Percentiles rank a stretch among this genome's conserved stretches.
Conservation (phyloP, 164 flowering plant genomes). For the Umbilicus rupestris region DNA sequence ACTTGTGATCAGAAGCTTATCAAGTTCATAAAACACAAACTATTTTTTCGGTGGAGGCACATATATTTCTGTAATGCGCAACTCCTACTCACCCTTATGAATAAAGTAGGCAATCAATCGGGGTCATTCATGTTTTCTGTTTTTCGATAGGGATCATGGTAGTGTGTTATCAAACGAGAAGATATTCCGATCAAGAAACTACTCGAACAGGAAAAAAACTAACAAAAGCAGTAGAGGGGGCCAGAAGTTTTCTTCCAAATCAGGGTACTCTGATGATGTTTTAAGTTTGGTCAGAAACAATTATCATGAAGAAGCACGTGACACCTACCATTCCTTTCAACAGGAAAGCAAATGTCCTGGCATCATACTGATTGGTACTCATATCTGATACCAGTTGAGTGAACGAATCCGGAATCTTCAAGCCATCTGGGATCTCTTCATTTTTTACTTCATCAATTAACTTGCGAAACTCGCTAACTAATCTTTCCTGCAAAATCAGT, state of each 20-base stretch:
- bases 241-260: neutral
- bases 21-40: too few species aligned
- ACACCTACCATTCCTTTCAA: slow-evolving; percentile 72
- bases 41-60: neutral
- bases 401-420: slow-evolving; percentile 69
- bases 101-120: neutral
- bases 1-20: neutral
- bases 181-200: neutral
- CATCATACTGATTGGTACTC: slow-evolving; percentile 67
- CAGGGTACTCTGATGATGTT: neutral
- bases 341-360: slow-evolving; percentile 63
- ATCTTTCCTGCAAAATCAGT: slow-evolving; percentile 46
- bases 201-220: neutral
- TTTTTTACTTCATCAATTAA: slow-evolving; percentile 65
- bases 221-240: neutral
- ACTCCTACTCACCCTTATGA: neutral
- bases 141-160: neutral
- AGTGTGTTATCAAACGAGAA: neutral
- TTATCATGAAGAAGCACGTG: neutral
- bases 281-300: neutral
- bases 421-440: slow-evolving; percentile 60
- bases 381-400: slow-evolving; percentile 68
- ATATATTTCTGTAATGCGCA: neutral
- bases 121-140: neutral
- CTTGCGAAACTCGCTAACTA: slow-evolving; percentile 67